Evolutionary conservation across 2,329 filamentous ascomycete species (phyloP).

Genomic region (Arthrobotrys sinensis): DNA sequence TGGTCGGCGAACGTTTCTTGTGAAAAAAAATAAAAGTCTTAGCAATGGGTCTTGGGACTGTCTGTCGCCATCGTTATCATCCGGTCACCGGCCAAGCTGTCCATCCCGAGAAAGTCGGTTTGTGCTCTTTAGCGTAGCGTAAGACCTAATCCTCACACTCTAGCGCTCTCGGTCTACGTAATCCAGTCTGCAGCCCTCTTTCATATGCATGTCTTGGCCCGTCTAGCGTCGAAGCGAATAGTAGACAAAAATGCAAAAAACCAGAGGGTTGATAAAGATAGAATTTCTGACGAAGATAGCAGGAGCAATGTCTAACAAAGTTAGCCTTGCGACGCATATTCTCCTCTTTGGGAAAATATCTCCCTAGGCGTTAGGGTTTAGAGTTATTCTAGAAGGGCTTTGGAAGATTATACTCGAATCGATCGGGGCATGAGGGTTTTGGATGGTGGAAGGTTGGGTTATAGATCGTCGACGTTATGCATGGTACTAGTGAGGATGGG

Average conservation of each 20-base stretch:
- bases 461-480: conserved; percentile 26
- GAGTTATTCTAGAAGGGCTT: conserved; percentile 28
- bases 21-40: conserved; percentile 2
- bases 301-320: conserved; percentile 18
- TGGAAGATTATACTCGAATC: conserved; percentile 19
- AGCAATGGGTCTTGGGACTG: neutral
- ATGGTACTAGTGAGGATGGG: conserved; percentile 19
- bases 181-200: conserved; percentile 50
- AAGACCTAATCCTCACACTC: conserved; percentile 36
- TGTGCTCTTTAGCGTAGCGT: conserved; percentile 5
- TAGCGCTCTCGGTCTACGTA: conserved; percentile 21
- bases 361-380: conserved; percentile 12
- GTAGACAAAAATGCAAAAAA: conserved; percentile 10
- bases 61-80: conserved; percentile 21
- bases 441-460: neutral
- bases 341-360: conserved; percentile 44
- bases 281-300: conserved; percentile 21
- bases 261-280: neutral
- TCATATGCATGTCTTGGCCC: conserved; percentile 1
- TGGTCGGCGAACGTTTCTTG: conserved; percentile 13
- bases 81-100: conserved; percentile 10
- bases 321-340: conserved; percentile 35
- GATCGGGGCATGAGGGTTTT: conserved; percentile 1
- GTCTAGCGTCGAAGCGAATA: conserved; percentile 38
- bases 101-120: conserved; percentile 3